These are phyloP conservation scores for Epicoccum sorghinum DNA, from an alignment of 2,329 filamentous ascomycete genomes.

Conservation along the genomic window DNA sequence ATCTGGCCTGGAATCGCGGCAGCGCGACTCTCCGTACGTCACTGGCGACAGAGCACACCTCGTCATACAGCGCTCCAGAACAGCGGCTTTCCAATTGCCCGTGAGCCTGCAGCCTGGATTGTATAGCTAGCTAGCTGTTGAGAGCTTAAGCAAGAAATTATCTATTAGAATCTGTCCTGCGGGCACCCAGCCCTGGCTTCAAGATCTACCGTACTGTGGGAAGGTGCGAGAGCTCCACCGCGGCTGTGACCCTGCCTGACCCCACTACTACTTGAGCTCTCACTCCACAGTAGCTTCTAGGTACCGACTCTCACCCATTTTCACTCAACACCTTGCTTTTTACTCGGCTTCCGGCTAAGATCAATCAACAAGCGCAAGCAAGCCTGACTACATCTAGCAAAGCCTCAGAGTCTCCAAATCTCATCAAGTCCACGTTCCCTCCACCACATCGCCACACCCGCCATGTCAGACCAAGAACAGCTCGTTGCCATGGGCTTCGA, in stretches of 20 bases:
- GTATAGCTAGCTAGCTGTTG: not conserved
- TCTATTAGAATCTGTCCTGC: not conserved
- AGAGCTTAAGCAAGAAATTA: not conserved
- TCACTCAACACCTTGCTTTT: not conserved
- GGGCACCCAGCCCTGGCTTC: not conserved
- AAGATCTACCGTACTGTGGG: conserved; percentile 6
- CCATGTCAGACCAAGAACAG: conserved; percentile 62
- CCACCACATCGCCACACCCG: conserved; percentile 22
- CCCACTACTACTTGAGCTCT: conserved; percentile 15
- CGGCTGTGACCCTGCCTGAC: not conserved
- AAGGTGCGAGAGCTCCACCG: conserved; percentile 17
- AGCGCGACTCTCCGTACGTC: conserved; percentile 12
- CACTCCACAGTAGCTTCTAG: conserved; percentile 9
- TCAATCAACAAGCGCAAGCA: not conserved
- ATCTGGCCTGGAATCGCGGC: conserved; percentile 17
- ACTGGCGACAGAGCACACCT: conserved; percentile 4
- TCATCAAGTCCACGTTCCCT: not conserved
- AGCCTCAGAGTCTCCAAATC: not conserved
- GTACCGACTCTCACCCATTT: conserved; percentile 1
- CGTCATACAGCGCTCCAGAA: conserved; percentile 8
- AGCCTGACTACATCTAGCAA: not conserved
- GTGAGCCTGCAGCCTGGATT: not conserved
- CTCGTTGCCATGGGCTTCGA: conserved; percentile 80
- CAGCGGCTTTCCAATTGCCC: not conserved
- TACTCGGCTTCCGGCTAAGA: not conserved